Percentiles rank a stretch among this genome's conserved stretches.
These are phyloP conservation scores for Salvia splendens DNA, from an alignment of 257 asterid species.

Conservation along the genomic window DNA sequence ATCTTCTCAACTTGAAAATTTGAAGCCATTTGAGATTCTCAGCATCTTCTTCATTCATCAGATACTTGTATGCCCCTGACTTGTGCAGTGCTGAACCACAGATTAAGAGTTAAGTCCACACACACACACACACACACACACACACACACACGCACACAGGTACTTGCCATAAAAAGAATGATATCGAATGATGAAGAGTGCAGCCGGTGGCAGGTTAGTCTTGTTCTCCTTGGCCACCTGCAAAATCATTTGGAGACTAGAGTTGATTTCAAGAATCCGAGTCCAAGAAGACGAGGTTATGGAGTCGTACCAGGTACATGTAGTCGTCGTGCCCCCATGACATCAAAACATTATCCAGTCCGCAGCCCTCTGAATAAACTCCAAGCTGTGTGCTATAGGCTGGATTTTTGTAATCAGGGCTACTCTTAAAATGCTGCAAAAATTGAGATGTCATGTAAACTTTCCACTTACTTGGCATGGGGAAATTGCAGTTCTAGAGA, in stretches of 20 bases:
- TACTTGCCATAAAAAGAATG: slow-evolving; percentile 54
- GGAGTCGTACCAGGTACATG: slow-evolving; percentile 46
- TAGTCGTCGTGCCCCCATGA: slow-evolving; percentile 59
- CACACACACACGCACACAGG: neutral
- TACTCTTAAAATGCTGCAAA: slow-evolving; percentile 47
- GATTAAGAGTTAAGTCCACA: neutral
- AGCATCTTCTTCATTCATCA: slow-evolving; percentile 51
- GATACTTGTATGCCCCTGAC: slow-evolving; percentile 45
- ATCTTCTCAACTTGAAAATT: slow-evolving; percentile 40
- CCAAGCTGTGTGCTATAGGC: slow-evolving; percentile 42
- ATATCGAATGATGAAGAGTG: slow-evolving; percentile 53
- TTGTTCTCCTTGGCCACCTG: slow-evolving; percentile 56
- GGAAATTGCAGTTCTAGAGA: neutral
- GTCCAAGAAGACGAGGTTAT: neutral
- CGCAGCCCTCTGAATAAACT: slow-evolving; percentile 46
- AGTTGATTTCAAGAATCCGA: neutral
- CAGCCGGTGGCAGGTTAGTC: slow-evolving; percentile 56
- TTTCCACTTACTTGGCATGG: neutral
- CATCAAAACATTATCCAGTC: slow-evolving; percentile 49
- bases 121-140: too few relatives aligned
- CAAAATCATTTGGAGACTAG: neutral
- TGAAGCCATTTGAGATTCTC: slow-evolving; percentile 53
- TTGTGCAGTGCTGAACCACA: slow-evolving; percentile 44
- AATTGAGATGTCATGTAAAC: neutral
- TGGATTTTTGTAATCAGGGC: slow-evolving; percentile 40